Conservation (phyloP, 129 eudicot species). For the Artemisia annua region DNA sequence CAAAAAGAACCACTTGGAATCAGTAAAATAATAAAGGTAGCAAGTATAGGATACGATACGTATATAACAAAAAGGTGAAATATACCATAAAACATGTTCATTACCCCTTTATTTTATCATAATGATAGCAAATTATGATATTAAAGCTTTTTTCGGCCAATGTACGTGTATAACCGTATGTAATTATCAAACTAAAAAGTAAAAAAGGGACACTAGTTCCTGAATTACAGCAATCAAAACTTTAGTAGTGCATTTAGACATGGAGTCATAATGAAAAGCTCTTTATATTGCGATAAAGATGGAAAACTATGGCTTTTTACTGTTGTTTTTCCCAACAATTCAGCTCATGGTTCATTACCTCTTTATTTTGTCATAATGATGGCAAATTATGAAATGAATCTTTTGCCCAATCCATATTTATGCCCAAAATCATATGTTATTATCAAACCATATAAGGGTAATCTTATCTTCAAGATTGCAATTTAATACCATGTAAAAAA, state of each 20-base stretch:
- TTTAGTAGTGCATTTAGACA: slow-evolving; percentile 26
- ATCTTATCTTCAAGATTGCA: slow-evolving; percentile 30
- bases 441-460: slow-evolving; percentile 23
- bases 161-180: slow-evolving; percentile 29
- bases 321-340: slow-evolving; percentile 24
- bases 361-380: slow-evolving; percentile 37
- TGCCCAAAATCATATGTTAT: slow-evolving; percentile 28
- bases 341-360: slow-evolving; percentile 28
- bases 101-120: slow-evolving; percentile 24
- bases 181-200: slow-evolving; percentile 28
- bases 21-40: neutral
- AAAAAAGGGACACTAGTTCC: neutral
- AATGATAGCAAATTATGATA: slow-evolving; percentile 30
- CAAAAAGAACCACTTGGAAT: neutral
- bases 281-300: slow-evolving; percentile 26
- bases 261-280: slow-evolving; percentile 19
- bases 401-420: slow-evolving; percentile 27
- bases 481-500: neutral
- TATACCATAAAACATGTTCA: slow-evolving; percentile 19
- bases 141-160: slow-evolving; percentile 9
- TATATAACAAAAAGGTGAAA: slow-evolving; percentile 7
- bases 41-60: slow-evolving; percentile 2
- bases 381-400: slow-evolving; percentile 33
- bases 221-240: slow-evolving; percentile 11
- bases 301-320: slow-evolving; percentile 9